A percentile compares a stretch with the other conserved stretches of the same genome.
These are phyloP conservation scores for Boletus coccyginus DNA, from an alignment of 768 basidiomycete genomes.

Conservation along the genomic window DNA sequence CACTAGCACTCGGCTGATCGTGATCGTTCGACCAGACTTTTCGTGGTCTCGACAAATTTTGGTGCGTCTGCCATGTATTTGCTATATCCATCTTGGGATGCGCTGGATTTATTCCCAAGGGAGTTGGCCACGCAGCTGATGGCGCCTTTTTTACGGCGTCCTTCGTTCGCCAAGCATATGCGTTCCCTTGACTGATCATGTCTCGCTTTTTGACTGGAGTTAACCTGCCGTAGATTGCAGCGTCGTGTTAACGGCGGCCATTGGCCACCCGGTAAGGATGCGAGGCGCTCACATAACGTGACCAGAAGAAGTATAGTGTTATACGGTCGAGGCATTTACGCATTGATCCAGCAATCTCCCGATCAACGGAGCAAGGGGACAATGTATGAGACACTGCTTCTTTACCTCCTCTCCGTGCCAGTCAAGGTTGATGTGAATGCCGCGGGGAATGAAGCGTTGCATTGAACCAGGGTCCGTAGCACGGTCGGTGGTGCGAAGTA, in stretches of 20 bases:
- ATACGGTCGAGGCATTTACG: constrained; percentile 4
- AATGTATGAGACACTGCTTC: constrained; percentile 9
- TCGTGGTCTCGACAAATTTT: neutral
- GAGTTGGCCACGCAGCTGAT: constrained; percentile 31
- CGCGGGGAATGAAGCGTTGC: constrained; percentile 29
- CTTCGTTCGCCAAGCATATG: constrained; percentile 16
- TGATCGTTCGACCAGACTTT: constrained; percentile 11
- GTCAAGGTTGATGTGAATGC: constrained; percentile 23
- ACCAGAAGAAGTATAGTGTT: constrained; percentile 1
- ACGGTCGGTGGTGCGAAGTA: constrained; percentile 13
- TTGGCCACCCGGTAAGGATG: constrained; percentile 11
- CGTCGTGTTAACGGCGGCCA: constrained; percentile 10
- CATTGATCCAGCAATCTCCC: constrained; percentile 9
- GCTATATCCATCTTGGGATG: constrained; percentile 22
- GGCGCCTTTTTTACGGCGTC: constrained; percentile 31
- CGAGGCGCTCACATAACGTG: constrained; percentile 14
- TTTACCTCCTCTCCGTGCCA: constrained; percentile 12
- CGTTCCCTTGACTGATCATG: constrained; percentile 7
- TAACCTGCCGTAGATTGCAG: constrained; percentile 9
- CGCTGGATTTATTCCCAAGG: constrained; percentile 11
- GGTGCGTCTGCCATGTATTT: constrained; percentile 2
- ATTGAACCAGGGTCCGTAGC: constrained; percentile 24
- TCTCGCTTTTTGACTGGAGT: constrained; percentile 20
- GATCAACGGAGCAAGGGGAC: constrained; percentile 20
- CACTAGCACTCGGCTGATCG: constrained; percentile 6